These are phyloP conservation scores for Aspergillus terreus DNA, from an alignment of 2,329 filamentous ascomycete genomes.

Conservation along the genomic window DNA sequence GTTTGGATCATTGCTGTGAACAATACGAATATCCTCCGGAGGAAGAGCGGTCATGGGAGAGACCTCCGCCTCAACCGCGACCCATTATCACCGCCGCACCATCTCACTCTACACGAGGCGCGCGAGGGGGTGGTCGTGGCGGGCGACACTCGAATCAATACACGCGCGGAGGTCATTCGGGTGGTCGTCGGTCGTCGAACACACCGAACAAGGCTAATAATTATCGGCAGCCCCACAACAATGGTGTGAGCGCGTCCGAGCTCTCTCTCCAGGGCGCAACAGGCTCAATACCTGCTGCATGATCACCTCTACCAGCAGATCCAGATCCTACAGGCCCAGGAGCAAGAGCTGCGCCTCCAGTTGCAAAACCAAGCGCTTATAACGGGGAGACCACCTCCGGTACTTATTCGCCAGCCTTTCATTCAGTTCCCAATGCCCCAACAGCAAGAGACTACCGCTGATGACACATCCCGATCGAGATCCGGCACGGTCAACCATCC, in stretches of 20 bases:
- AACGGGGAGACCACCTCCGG: slow-evolving; percentile 36
- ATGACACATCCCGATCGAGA: slow-evolving; percentile 35
- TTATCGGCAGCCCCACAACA: slow-evolving; percentile 36
- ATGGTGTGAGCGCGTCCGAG: slow-evolving; percentile 34
- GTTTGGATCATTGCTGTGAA: slow-evolving; percentile 80
- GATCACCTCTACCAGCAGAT: slow-evolving; percentile 49
- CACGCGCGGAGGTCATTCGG: slow-evolving; percentile 45
- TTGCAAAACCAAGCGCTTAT: slow-evolving; percentile 44
- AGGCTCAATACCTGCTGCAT: slow-evolving; percentile 46
- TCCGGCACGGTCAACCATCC: slow-evolving; percentile 37
- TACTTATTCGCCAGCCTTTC: slow-evolving; percentile 40
- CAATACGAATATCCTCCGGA: slow-evolving; percentile 85
- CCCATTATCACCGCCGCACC: slow-evolving; percentile 46
- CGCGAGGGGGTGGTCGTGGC: slow-evolving; percentile 48
- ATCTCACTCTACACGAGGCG: slow-evolving; percentile 42
- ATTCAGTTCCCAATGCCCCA: slow-evolving; percentile 39
- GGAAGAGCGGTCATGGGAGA: slow-evolving; percentile 59
- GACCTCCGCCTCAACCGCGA: slow-evolving; percentile 54
- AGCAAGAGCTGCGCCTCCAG: slow-evolving; percentile 47
- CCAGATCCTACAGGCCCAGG: slow-evolving; percentile 48
- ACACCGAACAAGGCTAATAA: slow-evolving; percentile 45
- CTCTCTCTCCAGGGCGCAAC: slow-evolving; percentile 41
- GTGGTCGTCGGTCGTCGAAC: slow-evolving; percentile 55
- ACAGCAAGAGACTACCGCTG: slow-evolving; percentile 29
- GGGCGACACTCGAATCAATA: slow-evolving; percentile 47